Base-by-base conservation (phyloP, 2,329 filamentous ascomycete species). In the Cordyceps militaris region DNA sequence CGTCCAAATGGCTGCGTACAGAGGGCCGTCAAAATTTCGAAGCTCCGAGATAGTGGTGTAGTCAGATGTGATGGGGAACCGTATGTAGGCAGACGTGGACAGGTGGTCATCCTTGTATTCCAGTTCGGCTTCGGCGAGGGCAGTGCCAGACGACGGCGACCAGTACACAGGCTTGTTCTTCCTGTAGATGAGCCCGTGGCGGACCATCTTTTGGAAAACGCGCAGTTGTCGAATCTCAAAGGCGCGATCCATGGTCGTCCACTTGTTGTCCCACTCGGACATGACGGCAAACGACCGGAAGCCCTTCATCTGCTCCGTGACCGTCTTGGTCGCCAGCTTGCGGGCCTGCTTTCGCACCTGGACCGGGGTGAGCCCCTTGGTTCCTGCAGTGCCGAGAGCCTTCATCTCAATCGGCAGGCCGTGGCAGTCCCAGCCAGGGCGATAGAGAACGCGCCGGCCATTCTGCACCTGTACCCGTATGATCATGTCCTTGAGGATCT, bases 351-450 rank as follows among this genome's bases (percentile, higher is more conserved):
- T 72, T 23, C 89, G 82, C 60, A 91, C 81, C 61, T 82, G 79
- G 51, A 84, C 74, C 0, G 83, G 73, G 24, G 72, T 76, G 67
- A 79, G 76, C 49, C 65, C 67, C 61, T 75, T 77, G 65, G 69
- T 63, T 57, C 65, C 61, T 61, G 70, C 70, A 63, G 75, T 73
- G 65, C 88, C 88, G 16, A 99, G 80, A 24, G 92, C 94, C 74
- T 97, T 99, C 65, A 97, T 81, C 78, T 99, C 94, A 67, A 99
- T 99, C 1, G 94, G 94, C 50, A 99, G 80, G 0, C 94, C 94
- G 76, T 99, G 94, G 64, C 94, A 99, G 70, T 99, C 95, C 94
- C 94, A 99, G 47, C 94, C 93, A 2, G 94, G 94, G 16, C 91
- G 79, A 67, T 95, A 99, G 40, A 85, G 79, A 34, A 97, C 86